These are phyloP conservation scores for Avena insularis DNA, from an alignment of 176 grass and related monocot species.

Conservation along the genomic window DNA sequence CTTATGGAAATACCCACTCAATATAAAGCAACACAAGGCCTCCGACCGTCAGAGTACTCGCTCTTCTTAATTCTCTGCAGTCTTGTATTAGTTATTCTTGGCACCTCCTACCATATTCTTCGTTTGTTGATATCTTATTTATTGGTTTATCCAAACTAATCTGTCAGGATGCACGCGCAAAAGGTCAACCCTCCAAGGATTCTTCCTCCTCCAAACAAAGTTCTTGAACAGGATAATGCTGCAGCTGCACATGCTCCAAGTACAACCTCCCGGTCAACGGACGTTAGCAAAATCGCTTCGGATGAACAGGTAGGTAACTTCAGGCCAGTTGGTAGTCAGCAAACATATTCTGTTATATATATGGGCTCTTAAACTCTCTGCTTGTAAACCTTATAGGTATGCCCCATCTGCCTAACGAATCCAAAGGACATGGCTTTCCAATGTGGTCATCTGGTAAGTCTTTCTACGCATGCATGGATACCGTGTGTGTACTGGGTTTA, in stretches of 20 bases:
- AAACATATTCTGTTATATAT: neutral
- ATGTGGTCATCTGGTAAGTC: constrained; percentile 92
- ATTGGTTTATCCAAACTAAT: constrained; percentile 20
- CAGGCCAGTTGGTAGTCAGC: neutral
- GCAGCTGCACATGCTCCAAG: constrained; percentile 42
- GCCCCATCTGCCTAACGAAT: constrained; percentile 95
- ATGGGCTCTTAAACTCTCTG: constrained; percentile 16
- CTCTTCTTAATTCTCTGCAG: constrained; percentile 29
- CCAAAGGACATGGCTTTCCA: constrained; percentile 95
- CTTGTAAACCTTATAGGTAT: constrained; percentile 55
- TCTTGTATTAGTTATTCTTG: constrained; percentile 23
- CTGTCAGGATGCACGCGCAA: constrained; percentile 52
- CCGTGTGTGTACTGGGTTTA: neutral
- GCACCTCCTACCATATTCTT: neutral
- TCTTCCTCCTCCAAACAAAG: constrained; percentile 76
- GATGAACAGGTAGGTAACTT: constrained; percentile 63
- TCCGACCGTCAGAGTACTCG: constrained; percentile 60
- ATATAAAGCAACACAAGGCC: constrained; percentile 85
- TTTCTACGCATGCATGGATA: neutral
- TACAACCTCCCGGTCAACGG: constrained; percentile 35
- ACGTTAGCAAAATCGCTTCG: constrained; percentile 32
- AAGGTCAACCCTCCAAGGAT: constrained; percentile 52
- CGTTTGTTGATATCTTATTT: neutral
- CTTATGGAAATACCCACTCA: constrained; percentile 98
- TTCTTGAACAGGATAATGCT: constrained; percentile 69